Base-by-base conservation (phyloP, 1,139 yeast species). In the Yamadazyma kanchanaburiensis region DNA sequence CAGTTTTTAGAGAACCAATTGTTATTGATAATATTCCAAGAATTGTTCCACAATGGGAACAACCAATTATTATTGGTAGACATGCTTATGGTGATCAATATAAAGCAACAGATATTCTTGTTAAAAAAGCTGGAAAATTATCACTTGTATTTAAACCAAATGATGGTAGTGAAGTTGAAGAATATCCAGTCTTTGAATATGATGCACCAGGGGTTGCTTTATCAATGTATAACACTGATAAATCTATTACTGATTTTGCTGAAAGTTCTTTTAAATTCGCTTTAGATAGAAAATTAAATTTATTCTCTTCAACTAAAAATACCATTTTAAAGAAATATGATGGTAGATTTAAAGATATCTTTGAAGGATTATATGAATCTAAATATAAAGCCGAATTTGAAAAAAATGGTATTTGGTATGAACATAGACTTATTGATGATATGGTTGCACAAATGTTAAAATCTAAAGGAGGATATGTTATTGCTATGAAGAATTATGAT, bases 381-480 rank as follows among this genome's bases (percentile, higher is more conserved):
- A 68, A 70, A 29, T 83, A 82, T 59, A 73, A 76, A 49, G 27
- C 53, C 13, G 57, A 70, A 37, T 82, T 82, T 52, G 86, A 80
- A 49, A 61, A 60, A n/a, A 54, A 63, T 29, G 85, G 84, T n/a
- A 75, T 83, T 45, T 74, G 80, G 76, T 83, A 80, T 49, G 91
- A 83, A 53, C 94, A 83, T 55, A 77, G 94, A 60, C 70, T 83
- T 45, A 83, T 83, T 42, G 94, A 83, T 55, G 94, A 83, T 55
- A 83, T 83, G 89, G 94, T 83, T 40, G 94, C 94, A 4, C 94
- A 83, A 60, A 83, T 83, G 94, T 64, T 83, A 53, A 83, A 83
- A 57, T 81, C 89, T 16, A 80, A 77, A 53, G 94, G 94, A 55
- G 94, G 94, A 8, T 83, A 75, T 53, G 77, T 83, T 45, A 80